These are phyloP conservation scores for Boletus rufocinnamomeus DNA, from an alignment of 768 basidiomycete genomes.

Conservation along the genomic window DNA sequence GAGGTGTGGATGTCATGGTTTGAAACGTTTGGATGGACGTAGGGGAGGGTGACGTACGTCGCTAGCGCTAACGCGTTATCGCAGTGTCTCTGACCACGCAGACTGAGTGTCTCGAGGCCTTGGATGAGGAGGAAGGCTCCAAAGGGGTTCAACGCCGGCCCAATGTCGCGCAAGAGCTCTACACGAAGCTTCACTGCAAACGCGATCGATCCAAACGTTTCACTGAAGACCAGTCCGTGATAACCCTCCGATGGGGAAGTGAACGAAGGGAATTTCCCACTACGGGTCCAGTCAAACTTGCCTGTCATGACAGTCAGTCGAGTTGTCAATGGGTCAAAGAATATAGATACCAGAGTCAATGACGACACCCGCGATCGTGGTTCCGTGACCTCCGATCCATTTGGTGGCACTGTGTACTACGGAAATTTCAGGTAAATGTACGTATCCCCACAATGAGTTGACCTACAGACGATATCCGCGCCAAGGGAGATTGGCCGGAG, in stretches of 20 bases:
- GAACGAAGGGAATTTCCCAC: conserved; percentile 58
- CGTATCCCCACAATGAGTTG: not conserved
- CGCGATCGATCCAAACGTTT: conserved; percentile 52
- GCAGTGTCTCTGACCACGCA: conserved; percentile 59
- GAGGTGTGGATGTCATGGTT: too few species aligned
- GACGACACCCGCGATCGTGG: conserved; percentile 64
- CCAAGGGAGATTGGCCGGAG: conserved; percentile 56
- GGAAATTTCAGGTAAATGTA: not conserved
- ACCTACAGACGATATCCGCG: conserved; percentile 53
- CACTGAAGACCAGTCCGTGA: conserved; percentile 52
- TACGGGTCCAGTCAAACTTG: conserved; percentile 56
- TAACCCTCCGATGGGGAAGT: conserved; percentile 58
- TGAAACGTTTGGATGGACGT: too few species aligned
- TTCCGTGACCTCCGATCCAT: conserved; percentile 72
- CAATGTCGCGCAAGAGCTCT: conserved; percentile 55
- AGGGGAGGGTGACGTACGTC: conserved; percentile 24
- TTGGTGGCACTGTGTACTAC: conserved; percentile 61
- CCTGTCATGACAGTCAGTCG: conserved; percentile 35
- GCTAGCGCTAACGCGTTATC: conserved; percentile 59
- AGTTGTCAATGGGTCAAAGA: not conserved
- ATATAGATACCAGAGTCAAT: conserved; percentile 52
- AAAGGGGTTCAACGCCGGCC: conserved; percentile 55
- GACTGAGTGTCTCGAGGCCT: conserved; percentile 62
- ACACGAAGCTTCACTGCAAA: conserved; percentile 55
- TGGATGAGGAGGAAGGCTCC: conserved; percentile 59